These are phyloP conservation scores for Phytophthora constricta DNA, from an alignment of 352 stramenopile genomes.

Conservation along the genomic window DNA sequence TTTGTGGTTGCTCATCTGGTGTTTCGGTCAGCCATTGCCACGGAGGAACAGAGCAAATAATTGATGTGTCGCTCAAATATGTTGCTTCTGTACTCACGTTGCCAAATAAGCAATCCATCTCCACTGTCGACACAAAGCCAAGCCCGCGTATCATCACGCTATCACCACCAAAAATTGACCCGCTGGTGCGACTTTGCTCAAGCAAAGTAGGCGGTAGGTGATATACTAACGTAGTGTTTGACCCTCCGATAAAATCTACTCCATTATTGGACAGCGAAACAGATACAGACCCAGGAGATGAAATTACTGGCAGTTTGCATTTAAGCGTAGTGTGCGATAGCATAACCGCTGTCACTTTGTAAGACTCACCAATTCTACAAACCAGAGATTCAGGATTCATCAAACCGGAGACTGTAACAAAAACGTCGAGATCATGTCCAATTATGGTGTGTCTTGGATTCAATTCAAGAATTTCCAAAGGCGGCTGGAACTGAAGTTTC, in stretches of 20 bases:
- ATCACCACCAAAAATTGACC: constrained; percentile 42
- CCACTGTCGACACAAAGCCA: constrained; percentile 29
- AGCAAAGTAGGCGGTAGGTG: constrained; percentile 19
- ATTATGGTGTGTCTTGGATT: constrained; percentile 37
- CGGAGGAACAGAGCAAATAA: constrained; percentile 35
- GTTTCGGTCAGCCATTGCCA: constrained; percentile 20
- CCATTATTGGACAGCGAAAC: constrained; percentile 50
- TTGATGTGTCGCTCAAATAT: constrained; percentile 14
- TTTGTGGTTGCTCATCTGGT: not conserved
- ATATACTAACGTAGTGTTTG: constrained; percentile 25
- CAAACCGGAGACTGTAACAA: constrained; percentile 28
- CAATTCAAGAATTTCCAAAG: constrained; percentile 37
- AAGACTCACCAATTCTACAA: constrained; percentile 45
- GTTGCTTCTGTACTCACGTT: constrained; percentile 6
- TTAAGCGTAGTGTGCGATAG: constrained; percentile 36
- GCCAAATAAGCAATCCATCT: constrained; percentile 36
- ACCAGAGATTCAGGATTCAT: constrained; percentile 20
- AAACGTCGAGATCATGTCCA: constrained; percentile 29
- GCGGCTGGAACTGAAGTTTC: constrained; percentile 33
- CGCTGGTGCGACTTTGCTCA: constrained; percentile 17
- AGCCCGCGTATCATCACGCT: constrained; percentile 22
- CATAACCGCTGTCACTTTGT: constrained; percentile 17
- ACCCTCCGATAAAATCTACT: constrained; percentile 40
- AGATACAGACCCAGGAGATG: constrained; percentile 13
- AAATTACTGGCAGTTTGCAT: constrained; percentile 35